phyloP scores from a whole-genome alignment of 257 asterid species.

The Haberlea rhodopensis region DNA sequence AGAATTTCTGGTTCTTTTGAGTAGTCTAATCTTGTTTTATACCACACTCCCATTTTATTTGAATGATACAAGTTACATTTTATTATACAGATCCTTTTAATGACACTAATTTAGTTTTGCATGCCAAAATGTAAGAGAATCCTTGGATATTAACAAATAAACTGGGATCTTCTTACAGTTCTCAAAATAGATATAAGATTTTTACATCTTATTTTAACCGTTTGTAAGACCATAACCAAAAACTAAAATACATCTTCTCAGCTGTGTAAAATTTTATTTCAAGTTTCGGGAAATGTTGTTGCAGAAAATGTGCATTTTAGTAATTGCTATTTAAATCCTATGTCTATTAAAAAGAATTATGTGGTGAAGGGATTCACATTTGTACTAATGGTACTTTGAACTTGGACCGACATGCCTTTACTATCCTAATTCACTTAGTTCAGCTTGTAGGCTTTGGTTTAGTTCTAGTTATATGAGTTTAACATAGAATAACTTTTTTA shows the following conservation, averaged over 20 bases:
- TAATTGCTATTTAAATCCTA: too few species aligned
- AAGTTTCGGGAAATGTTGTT: neutral
- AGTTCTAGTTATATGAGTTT: neutral
- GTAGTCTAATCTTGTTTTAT: neutral
- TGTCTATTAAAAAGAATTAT: neutral
- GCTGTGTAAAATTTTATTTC: neutral
- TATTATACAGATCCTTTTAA: neutral
- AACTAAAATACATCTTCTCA: neutral
- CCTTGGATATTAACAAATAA: neutral
- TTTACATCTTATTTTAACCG: neutral
- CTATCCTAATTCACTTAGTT: neutral
- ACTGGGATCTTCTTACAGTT: neutral
- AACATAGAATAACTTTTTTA: neutral
- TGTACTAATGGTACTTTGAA: neutral
- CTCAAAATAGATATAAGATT: neutral
- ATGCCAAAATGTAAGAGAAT: neutral
- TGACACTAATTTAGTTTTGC: neutral
- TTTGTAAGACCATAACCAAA: neutral
- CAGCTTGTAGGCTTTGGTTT: neutral
- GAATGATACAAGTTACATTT: neutral
- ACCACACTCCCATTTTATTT: neutral
- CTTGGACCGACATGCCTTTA: neutral
- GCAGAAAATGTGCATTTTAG: too few species aligned
- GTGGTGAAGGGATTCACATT: neutral
- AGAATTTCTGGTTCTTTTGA: neutral